Conservation (phyloP, 306 rosid genomes). For the Quillaja saponaria region DNA sequence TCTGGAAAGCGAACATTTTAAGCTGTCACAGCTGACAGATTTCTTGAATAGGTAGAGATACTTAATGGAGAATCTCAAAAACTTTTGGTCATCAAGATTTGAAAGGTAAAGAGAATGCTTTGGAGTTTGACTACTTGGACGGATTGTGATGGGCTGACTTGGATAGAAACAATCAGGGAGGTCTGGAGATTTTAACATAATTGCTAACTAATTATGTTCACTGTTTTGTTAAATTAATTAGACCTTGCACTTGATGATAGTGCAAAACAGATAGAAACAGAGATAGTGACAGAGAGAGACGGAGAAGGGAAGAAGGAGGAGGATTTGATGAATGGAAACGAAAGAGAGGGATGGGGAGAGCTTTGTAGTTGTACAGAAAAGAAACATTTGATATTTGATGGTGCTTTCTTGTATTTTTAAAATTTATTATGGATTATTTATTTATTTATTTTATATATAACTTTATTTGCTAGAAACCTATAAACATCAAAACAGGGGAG, state of each 20-base stretch:
- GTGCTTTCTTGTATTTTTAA: slow-evolving; percentile 27
- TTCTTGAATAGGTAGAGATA: slow-evolving; percentile 64
- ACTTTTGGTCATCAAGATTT: slow-evolving; percentile 80
- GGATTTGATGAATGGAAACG: slow-evolving; percentile 7
- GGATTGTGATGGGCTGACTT: slow-evolving; percentile 36
- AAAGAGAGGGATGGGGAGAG: neutral
- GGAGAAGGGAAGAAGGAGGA: neutral
- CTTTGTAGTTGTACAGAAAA: slow-evolving; percentile 38
- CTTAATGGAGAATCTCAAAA: slow-evolving; percentile 77
- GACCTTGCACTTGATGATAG: neutral
- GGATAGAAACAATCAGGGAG: slow-evolving; percentile 73
- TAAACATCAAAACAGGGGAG: slow-evolving; percentile 39
- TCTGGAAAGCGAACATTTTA: slow-evolving; percentile 62
- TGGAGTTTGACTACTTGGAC: slow-evolving; percentile 70
- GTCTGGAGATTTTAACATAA: slow-evolving; percentile 51
- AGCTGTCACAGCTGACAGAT: slow-evolving; percentile 41
- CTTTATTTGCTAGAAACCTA: too few relatives aligned
- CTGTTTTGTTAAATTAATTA: too few relatives aligned
- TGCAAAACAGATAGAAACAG: too few relatives aligned
- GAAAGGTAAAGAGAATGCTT: slow-evolving; percentile 71
- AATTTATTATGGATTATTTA: slow-evolving; percentile 42
- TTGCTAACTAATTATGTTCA: neutral
- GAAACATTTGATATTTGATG: too few relatives aligned
- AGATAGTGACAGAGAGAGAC: neutral
- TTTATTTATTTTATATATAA: too few relatives aligned